Evolutionary conservation across 2,329 filamentous ascomycete genomes (phyloP).

Genomic region (Triangularia setosa): DNA sequence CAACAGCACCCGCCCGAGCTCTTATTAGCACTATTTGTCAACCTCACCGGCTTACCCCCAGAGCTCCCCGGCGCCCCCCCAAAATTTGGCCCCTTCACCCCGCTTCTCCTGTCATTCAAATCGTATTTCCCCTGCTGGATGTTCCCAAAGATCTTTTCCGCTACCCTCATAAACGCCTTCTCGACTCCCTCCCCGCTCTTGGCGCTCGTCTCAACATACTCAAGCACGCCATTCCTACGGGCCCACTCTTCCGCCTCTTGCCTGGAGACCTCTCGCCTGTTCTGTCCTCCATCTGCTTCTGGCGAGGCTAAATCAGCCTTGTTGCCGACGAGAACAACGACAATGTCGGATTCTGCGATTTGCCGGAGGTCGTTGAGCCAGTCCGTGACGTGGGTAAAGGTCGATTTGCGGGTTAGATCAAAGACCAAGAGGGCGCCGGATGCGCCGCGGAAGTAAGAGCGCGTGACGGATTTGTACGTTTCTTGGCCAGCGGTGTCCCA

Average conservation of each 20-base stretch:
- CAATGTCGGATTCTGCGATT: constrained; percentile 93
- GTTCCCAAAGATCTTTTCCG: constrained; percentile 93
- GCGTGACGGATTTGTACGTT: constrained; percentile 93
- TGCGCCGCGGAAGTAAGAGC: constrained; percentile 85
- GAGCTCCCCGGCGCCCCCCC: constrained; percentile 32
- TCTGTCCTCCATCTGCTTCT: constrained; percentile 39
- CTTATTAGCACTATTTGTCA: constrained; percentile 39
- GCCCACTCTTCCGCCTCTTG: constrained; percentile 92
- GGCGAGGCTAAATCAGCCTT: constrained; percentile 74
- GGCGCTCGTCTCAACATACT: constrained; percentile 94
- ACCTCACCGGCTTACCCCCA: constrained; percentile 41
- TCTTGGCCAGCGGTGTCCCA: constrained; percentile 98
- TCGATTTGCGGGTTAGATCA: constrained; percentile 81
- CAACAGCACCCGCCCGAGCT: constrained; percentile 46
- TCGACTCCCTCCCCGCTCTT: constrained; percentile 96
- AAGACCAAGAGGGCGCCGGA: constrained; percentile 78
- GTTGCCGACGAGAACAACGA: constrained; percentile 92
- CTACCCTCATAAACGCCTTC: constrained; percentile 85
- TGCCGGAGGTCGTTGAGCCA: constrained; percentile 93
- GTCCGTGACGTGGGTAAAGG: constrained; percentile 82
- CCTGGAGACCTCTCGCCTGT: constrained; percentile 73
- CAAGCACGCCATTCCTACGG: constrained; percentile 74
- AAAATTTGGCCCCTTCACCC: constrained; percentile 72
- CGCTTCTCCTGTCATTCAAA: constrained; percentile 84
- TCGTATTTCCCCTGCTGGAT: constrained; percentile 95